phyloP scores from a whole-genome alignment of 495 filamentous ascomycete species.

The Podospora pseudopauciseta region DNA sequence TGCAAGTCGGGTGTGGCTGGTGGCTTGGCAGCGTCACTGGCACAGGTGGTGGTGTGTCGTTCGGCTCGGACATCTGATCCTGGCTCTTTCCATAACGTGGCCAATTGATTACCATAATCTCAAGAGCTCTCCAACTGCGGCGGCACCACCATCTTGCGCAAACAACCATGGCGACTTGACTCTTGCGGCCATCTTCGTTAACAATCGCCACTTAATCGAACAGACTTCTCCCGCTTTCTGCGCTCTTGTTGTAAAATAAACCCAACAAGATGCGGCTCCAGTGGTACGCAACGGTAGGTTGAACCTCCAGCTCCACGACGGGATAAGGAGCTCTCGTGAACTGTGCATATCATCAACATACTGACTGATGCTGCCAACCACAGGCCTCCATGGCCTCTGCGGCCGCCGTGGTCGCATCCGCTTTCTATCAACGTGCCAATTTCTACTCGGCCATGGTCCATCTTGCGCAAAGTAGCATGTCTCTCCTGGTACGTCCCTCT shows the following conservation, averaged over 20 bases:
- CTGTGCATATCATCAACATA: not conserved
- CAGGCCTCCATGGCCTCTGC: slow-evolving; percentile 30
- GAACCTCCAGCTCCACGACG: not conserved
- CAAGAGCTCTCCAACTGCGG: not conserved
- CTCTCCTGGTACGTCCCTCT: slow-evolving; percentile 68
- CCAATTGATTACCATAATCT: slow-evolving; percentile 26
- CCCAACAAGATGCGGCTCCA: slow-evolving; percentile 50
- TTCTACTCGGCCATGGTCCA: slow-evolving; percentile 98
- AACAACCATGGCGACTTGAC: slow-evolving; percentile 21
- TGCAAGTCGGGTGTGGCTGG: slow-evolving; percentile 16
- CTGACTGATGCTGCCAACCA: slow-evolving; percentile 17
- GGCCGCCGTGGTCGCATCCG: slow-evolving; percentile 59
- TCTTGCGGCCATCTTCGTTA: not conserved
- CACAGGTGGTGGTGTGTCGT: not conserved
- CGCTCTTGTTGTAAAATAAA: not conserved
- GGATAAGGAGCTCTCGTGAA: not conserved
- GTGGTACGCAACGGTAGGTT: slow-evolving; percentile 56
- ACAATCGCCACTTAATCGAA: not conserved
- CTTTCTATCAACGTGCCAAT: slow-evolving; percentile 90
- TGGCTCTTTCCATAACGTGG: slow-evolving; percentile 32
- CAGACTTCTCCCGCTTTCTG: not conserved
- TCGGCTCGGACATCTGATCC: not conserved
- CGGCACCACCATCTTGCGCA: not conserved
- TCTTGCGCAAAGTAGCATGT: slow-evolving; percentile 90
- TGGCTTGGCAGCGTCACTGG: slow-evolving; percentile 14